A percentile compares a stretch with the other conserved stretches of the same genome.
Evolutionary conservation across 352 stramenopile species (phyloP).

Genomic region (Globisporangium ultimum): DNA sequence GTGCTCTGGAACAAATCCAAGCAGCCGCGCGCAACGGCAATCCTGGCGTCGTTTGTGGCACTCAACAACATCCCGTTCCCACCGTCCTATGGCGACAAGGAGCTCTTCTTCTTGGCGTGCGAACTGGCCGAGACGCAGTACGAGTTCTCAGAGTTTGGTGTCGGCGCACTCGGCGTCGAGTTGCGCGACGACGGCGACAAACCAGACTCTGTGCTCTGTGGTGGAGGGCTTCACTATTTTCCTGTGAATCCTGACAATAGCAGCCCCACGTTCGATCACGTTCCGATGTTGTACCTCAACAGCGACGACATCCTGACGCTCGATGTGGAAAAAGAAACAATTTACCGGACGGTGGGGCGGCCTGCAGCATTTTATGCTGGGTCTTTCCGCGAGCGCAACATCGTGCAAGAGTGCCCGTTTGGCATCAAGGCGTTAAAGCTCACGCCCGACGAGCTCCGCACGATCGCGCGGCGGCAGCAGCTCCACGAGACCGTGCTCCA

Average conservation of each 20-base stretch:
- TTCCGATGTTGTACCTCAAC: slow-evolving; percentile 55
- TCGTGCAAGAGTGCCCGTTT: slow-evolving; percentile 56
- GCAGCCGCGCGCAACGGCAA: slow-evolving; percentile 63
- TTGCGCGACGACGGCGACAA: slow-evolving; percentile 23
- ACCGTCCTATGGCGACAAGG: slow-evolving; percentile 70
- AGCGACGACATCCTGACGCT: slow-evolving; percentile 60
- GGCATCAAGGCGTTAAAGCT: slow-evolving; percentile 43
- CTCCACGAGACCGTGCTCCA: slow-evolving; percentile 34
- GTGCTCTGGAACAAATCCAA: slow-evolving; percentile 68
- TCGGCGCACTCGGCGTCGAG: slow-evolving; percentile 49
- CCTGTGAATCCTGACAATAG: slow-evolving; percentile 18
- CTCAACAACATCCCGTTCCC: slow-evolving; percentile 31
- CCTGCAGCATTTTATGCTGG: slow-evolving; percentile 49
- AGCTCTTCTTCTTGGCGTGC: slow-evolving; percentile 71
- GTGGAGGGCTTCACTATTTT: slow-evolving; percentile 56
- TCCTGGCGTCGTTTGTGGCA: slow-evolving; percentile 54
- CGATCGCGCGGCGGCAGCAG: slow-evolving; percentile 39
- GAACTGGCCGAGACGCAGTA: slow-evolving; percentile 72
- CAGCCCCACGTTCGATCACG: slow-evolving; percentile 7
- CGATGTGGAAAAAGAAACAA: slow-evolving; percentile 30
- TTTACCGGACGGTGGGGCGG: slow-evolving; percentile 49
- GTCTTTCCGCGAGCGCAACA: slow-evolving; percentile 31
- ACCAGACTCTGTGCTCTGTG: slow-evolving; percentile 41
- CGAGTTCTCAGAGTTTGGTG: slow-evolving; percentile 59
- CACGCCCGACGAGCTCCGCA: slow-evolving; percentile 28